phyloP scores from a whole-genome alignment of 306 rosid species.

The Vachellia pachyceras region DNA sequence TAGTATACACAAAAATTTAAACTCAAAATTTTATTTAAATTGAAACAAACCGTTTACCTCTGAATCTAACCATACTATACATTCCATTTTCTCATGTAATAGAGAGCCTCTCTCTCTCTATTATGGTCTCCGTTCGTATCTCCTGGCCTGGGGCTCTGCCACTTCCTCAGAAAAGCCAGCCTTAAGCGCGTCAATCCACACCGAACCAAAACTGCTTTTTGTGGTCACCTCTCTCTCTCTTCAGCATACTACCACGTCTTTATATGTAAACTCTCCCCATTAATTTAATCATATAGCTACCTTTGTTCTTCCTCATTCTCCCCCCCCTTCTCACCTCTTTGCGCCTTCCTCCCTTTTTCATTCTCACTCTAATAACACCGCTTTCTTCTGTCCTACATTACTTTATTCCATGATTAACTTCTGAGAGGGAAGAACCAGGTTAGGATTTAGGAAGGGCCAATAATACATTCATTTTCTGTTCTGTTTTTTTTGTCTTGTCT shows the following conservation, averaged over 20 bases:
- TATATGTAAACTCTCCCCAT: background rate
- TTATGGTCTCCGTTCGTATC: no score
- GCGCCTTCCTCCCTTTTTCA: constrained; percentile 14
- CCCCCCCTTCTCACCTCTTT: background rate
- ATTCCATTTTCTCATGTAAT: constrained; percentile 1
- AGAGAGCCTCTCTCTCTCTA: no score
- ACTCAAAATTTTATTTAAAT: no score
- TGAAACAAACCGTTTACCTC: no score
- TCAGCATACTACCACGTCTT: background rate
- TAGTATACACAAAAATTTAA: no score
- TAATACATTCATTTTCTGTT: constrained; percentile 15
- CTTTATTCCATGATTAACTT: background rate
- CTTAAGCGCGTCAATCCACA: constrained; percentile 36
- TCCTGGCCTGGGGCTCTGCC: constrained; percentile 6
- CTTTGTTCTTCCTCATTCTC: background rate
- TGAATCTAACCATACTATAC: no score
- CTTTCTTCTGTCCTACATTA: background rate
- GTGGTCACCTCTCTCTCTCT: constrained; percentile 15
- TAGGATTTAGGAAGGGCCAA: background rate
- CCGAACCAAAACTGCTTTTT: constrained; percentile 15
- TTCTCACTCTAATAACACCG: background rate
- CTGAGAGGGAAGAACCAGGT: background rate
- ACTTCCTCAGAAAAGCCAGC: constrained; percentile 19
- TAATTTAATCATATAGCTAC: background rate
- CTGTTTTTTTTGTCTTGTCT: background rate